Conservation (phyloP, 768 basidiomycete species). For the Agrocybe praecox region DNA sequence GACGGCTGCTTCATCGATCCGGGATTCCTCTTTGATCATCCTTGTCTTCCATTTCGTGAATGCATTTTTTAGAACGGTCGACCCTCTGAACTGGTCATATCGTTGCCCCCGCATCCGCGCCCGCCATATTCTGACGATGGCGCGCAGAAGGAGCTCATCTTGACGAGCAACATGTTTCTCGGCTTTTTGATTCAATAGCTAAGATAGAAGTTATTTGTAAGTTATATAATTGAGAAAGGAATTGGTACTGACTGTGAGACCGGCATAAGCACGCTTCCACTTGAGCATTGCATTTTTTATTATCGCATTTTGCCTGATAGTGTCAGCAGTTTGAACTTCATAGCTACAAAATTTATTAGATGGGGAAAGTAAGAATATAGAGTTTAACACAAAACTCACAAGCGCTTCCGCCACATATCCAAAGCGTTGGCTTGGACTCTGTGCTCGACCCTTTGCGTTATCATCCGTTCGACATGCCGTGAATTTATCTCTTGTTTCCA, state of each 20-base stretch:
- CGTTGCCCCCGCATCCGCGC: slow-evolving; percentile 26
- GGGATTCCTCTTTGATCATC: slow-evolving; percentile 16
- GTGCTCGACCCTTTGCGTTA: slow-evolving; percentile 45
- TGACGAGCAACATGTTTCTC: slow-evolving; percentile 35
- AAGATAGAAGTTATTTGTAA: not conserved
- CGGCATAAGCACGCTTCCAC: slow-evolving; percentile 58
- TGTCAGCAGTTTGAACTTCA: slow-evolving; percentile 9
- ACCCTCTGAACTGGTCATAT: slow-evolving; percentile 21
- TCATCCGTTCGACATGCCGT: slow-evolving; percentile 42
- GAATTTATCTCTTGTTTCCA: slow-evolving; percentile 57
- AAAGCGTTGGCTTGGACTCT: slow-evolving; percentile 53
- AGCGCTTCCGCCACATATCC: slow-evolving; percentile 56
- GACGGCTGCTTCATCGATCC: slow-evolving; percentile 22
- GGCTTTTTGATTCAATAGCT: slow-evolving; percentile 62
- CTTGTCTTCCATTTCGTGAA: slow-evolving; percentile 22
- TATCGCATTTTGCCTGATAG: slow-evolving; percentile 21
- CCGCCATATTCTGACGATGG: slow-evolving; percentile 29
- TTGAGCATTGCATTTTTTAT: slow-evolving; percentile 47
- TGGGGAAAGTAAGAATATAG: not conserved
- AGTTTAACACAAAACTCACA: slow-evolving; percentile 40
- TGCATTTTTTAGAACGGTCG: slow-evolving; percentile 12
- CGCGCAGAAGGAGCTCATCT: slow-evolving; percentile 25
- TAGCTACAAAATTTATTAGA: not conserved
- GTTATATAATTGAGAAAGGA: not conserved
- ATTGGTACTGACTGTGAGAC: slow-evolving; percentile 43